Percentiles rank a stretch among this genome's conserved stretches.
Evolutionary conservation across 805 yeast genomes (phyloP).

Genomic region (Sugiyamaella chiloensis): DNA sequence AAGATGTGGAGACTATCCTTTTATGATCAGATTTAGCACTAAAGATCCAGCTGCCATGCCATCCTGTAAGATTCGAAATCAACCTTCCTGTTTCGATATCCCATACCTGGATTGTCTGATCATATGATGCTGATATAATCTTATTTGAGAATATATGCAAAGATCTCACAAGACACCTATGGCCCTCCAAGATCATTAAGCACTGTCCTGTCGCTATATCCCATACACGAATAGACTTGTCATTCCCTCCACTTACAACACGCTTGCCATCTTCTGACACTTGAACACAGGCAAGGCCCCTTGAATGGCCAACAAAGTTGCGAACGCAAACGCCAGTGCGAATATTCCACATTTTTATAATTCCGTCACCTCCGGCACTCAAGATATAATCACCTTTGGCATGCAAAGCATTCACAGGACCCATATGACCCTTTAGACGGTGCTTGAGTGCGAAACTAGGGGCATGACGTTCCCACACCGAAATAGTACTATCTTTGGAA

Average conservation of each 20-base stretch:
- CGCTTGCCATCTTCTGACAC: slow-evolving; percentile 67
- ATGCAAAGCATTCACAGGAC: slow-evolving; percentile 38
- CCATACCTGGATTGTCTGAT: slow-evolving; percentile 37
- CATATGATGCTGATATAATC: slow-evolving; percentile 37
- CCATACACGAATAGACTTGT: slow-evolving; percentile 85
- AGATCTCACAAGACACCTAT: slow-evolving; percentile 77
- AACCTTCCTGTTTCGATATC: slow-evolving; percentile 29
- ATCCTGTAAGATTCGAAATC: slow-evolving; percentile 27
- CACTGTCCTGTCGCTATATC: slow-evolving; percentile 72
- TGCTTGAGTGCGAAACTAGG: slow-evolving; percentile 20
- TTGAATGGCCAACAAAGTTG: slow-evolving; percentile 72
- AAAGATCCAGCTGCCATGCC: slow-evolving; percentile 36
- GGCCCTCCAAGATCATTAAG: slow-evolving; percentile 68
- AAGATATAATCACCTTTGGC: slow-evolving; percentile 27
- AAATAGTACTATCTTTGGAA: slow-evolving; percentile 35
- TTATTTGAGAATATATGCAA: slow-evolving; percentile 26
- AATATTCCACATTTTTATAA: slow-evolving; percentile 80
- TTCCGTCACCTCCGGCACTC: slow-evolving; percentile 60
- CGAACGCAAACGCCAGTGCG: slow-evolving; percentile 63
- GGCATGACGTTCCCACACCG: slow-evolving; percentile 29
- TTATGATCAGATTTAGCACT: slow-evolving; percentile 31
- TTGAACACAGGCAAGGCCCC: slow-evolving; percentile 83
- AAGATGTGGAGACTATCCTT: slow-evolving; percentile 34
- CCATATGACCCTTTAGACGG: slow-evolving; percentile 30
- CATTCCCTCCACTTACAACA: slow-evolving; percentile 82